Percentiles rank a stretch among this genome's conserved stretches.
Conservation (phyloP, 768 basidiomycete genomes). For the Ramaria sp. region DNA sequence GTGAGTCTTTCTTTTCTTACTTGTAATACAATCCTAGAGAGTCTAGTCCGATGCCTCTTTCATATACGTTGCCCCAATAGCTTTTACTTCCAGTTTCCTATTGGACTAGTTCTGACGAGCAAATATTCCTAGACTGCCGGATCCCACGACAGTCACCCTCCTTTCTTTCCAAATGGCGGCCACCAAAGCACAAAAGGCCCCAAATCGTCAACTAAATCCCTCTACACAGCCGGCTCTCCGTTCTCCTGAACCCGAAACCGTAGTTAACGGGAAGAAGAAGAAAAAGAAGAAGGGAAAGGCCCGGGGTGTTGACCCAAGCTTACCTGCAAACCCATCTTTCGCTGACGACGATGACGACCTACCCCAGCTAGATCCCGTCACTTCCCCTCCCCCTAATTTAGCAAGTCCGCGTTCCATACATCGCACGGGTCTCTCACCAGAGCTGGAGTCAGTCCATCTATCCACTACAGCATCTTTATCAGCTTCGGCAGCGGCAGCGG, state of each 20-base stretch:
- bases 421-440: conserved; percentile 30
- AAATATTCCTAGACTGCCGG: background rate
- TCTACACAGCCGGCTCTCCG: background rate
- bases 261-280: conserved; percentile 24
- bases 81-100: background rate
- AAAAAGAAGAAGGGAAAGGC: conserved; percentile 39
- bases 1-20: background rate
- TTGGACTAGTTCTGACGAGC: background rate
- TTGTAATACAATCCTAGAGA: background rate
- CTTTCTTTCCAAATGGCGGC: conserved; percentile 5
- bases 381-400: background rate
- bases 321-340: conserved; percentile 13
- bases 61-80: background rate
- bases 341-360: conserved; percentile 21
- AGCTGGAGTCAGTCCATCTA: conserved; percentile 36
- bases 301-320: conserved; percentile 15
- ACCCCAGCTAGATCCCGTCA: conserved; percentile 16
- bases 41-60: background rate
- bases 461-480: conserved; percentile 35
- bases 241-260: conserved; percentile 6
- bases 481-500: conserved; percentile 22
- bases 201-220: conserved; percentile 1
- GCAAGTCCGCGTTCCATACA: background rate
- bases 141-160: conserved; percentile 4
- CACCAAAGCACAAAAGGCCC: conserved; percentile 4